Conservation (phyloP, 2,329 filamentous ascomycete species). For the Cladorrhinum sp. region DNA sequence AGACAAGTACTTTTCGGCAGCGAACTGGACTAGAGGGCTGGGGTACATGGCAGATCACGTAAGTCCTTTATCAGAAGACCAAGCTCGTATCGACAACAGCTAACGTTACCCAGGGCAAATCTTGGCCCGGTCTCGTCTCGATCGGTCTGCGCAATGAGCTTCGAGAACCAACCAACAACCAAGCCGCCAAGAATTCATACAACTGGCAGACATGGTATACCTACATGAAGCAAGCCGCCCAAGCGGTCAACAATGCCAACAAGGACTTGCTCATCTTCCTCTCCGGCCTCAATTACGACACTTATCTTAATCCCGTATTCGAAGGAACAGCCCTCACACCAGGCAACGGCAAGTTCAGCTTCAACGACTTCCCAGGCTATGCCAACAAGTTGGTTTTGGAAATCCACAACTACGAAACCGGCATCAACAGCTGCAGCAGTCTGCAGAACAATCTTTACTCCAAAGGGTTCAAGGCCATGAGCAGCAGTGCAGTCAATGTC, state of each 20-base stretch:
- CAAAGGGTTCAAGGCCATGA: conserved; percentile 53
- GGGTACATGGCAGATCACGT: conserved; percentile 59
- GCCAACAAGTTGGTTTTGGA: conserved; percentile 57
- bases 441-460: conserved; percentile 46
- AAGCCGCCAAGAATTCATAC: conserved; percentile 39
- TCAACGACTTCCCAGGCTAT: conserved; percentile 47
- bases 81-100: conserved; percentile 21
- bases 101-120: conserved; percentile 37
- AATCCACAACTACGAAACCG: conserved; percentile 58
- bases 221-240: conserved; percentile 46
- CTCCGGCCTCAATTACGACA: conserved; percentile 57
- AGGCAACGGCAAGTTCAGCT: conserved; percentile 42
- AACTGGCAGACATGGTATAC: conserved; percentile 57
- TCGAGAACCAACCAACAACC: conserved; percentile 41
- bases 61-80: conserved; percentile 26
- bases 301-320: conserved; percentile 50
- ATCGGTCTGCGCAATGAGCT: conserved; percentile 55
- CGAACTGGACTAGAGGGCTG: conserved; percentile 60
- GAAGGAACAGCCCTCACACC: conserved; percentile 47
- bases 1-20: conserved; percentile 55
- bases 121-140: conserved; percentile 47
- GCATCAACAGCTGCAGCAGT: conserved; percentile 44
- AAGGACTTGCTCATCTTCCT: conserved; percentile 54
- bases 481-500: conserved; percentile 34
- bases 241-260: conserved; percentile 50